Conservation (phyloP, 176 grass and related monocot species). For the Carex parvula region DNA sequence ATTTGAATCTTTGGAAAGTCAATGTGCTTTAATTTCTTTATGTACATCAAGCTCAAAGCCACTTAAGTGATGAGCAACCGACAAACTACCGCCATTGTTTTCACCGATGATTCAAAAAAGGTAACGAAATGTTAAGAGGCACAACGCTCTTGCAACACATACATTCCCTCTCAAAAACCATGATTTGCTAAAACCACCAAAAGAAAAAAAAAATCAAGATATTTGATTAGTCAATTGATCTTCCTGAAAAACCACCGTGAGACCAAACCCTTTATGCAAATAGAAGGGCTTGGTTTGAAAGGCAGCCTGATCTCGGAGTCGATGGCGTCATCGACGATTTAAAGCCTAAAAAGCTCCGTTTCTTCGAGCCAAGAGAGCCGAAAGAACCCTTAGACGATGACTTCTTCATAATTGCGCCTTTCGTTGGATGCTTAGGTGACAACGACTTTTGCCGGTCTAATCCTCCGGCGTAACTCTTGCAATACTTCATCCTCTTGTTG, state of each 20-base stretch:
- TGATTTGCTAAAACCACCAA: slow-evolving; percentile 5
- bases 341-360: slow-evolving; percentile 20
- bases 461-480: slow-evolving; percentile 47
- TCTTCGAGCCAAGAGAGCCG: slow-evolving; percentile 5
- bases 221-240: slow-evolving; percentile 23
- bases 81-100: not conserved
- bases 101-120: not conserved
- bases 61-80: not conserved
- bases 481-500: slow-evolving; percentile 48
- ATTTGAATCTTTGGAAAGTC: not conserved
- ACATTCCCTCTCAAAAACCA: not conserved
- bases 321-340: slow-evolving; percentile 14
- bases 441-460: slow-evolving; percentile 32
- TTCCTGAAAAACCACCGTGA: slow-evolving; percentile 10
- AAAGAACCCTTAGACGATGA: slow-evolving; percentile 15
- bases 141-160: not conserved
- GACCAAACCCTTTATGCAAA: slow-evolving; percentile 23
- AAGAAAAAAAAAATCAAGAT: slow-evolving; percentile 21
- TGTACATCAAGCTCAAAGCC: not conserved
- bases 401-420: slow-evolving; percentile 31
- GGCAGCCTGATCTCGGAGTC: slow-evolving; percentile 16
- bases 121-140: not conserved
- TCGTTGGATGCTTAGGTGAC: slow-evolving; percentile 19
- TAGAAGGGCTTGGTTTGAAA: slow-evolving; percentile 21
- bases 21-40: not conserved